Base-by-base conservation (phyloP, 78 protist species). In the Guillardia theta region DNA sequence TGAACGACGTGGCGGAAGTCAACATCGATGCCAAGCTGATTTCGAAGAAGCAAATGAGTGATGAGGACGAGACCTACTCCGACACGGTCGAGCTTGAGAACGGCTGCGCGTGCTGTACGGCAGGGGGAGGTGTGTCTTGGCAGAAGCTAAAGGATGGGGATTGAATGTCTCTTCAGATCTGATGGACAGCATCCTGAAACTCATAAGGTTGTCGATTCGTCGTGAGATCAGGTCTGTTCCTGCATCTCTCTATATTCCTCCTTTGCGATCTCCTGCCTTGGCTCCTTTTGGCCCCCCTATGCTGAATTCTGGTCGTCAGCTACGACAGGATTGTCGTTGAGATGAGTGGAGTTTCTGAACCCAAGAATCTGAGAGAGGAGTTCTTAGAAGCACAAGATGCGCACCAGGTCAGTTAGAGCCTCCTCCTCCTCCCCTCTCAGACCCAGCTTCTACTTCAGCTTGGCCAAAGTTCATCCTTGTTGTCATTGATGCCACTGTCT, bases 91-190 rank as follows among this genome's bases (percentile, higher is more conserved):
- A 96, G 88, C 93, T 98, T 93, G 50, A 78, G 50, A 97, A 98
- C 96, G 99, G 99, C 47, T 98, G 99, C 96, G 97, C 97, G 33
- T 98, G 99, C 87, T 94, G 95, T 93, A 43, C 90, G 10, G 90
- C 90, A 8, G 48, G 90, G 37, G 50, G 33, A 18, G n/a, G n/a
- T n/a, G n/a, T n/a, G n/a, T n/a, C n/a, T n/a, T n/a, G n/a, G n/a
- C n/a, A n/a, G n/a, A n/a, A n/a, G n/a, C n/a, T n/a, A n/a, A n/a
- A n/a, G n/a, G n/a, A n/a, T n/a, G n/a, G n/a, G n/a, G n/a, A n/a
- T n/a, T n/a, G n/a, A n/a, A n/a, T n/a, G n/a, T n/a, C n/a, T n/a
- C n/a, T n/a, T n/a, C n/a, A n/a, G 83, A 70, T 6, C 22, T 70
- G 45, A 70, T 70, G 83, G 83, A 70, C 83, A 70, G 83, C 83